Evolutionary conservation across 83 land plant species (phyloP), one percentile per base, ranked within the genome.

Genomic region (Diphasiastrum complanatum): DNA sequence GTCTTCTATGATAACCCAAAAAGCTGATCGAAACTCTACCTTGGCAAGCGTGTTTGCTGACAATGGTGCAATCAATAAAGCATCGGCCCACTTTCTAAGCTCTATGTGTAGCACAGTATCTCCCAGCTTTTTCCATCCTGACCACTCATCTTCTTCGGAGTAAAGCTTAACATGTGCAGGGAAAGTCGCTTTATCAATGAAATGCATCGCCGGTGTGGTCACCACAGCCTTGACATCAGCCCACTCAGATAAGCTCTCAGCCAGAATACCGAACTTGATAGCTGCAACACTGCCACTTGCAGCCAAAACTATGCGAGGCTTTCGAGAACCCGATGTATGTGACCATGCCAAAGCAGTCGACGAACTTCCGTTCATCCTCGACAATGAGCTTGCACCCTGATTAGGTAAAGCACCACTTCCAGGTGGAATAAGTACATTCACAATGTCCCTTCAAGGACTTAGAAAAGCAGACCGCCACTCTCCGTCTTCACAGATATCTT

Each of bases 201-300:
- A 91, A 63, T 91, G 97, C 43, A 91, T 54, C 49, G 97, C 55
- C 11, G 95, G 33, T 75, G 79, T n/a, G 5, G 95, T 82, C 20
- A 79, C 97, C 3, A 85, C 91, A 20, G 96, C 96, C 67, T 66
- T 82, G 2, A 91, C 97, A 43, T 91, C 91, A 32, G 91, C 97
- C 95, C 95, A 91, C 38, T 91, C 91, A 31, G 74, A 72, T 48
- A 91, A 76, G 61, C 78, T 65, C 23, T 79, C 85, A 26, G 87
- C 87, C 11, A 91, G 90, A 60, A 66, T 65, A 2, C 79, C 95
- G 65, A 91, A 91, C 52, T 88, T 88, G 31, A 87, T 83, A 8
- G 97, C 87, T 40, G 97, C 97, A 26, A 91, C 97, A 70, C 97
- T 87, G 51, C 97, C 97, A 61, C 87, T 85, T 18, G 95, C 97